Conservation (phyloP, 768 basidiomycete species). For the Trametes cingulata region DNA sequence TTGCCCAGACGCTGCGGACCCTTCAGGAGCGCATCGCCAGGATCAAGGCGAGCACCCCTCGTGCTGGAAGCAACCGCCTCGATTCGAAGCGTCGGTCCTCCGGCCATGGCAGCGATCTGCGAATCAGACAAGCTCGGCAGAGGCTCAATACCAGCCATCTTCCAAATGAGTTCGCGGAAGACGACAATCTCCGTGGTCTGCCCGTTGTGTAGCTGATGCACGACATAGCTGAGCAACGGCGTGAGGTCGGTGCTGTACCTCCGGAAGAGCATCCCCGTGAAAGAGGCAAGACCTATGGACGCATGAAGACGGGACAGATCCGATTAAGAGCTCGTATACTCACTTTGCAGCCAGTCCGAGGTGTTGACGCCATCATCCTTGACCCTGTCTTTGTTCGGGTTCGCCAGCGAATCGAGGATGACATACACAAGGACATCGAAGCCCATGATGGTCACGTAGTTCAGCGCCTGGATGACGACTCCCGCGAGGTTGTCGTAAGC, state of each 20-base stretch:
- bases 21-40: conserved; percentile 60
- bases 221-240: conserved; percentile 85
- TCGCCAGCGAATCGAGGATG: conserved; percentile 83
- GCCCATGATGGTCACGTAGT: conserved; percentile 89
- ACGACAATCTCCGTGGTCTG: conserved; percentile 89
- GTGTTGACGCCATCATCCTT: conserved; percentile 93
- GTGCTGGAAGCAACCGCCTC: conserved; percentile 84
- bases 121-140: conserved; percentile 86
- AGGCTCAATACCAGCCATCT: conserved; percentile 94
- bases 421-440: conserved; percentile 92
- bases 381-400: conserved; percentile 76
- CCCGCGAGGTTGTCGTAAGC: conserved; percentile 92
- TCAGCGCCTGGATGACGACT: conserved; percentile 85
- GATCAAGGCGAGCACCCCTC: conserved; percentile 73
- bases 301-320: too few species aligned
- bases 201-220: conserved; percentile 83
- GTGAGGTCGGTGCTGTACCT: conserved; percentile 83
- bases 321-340: conserved; percentile 31
- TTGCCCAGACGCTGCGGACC: conserved; percentile 69
- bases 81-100: conserved; percentile 81
- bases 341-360: conserved; percentile 91
- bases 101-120: conserved; percentile 88
- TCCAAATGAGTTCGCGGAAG: conserved; percentile 89
- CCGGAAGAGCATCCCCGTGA: conserved; percentile 89
- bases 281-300: conserved; percentile 78